These are phyloP conservation scores for Pascua sp. DNA, from an alignment of 1,284 basidiomycete genomes.

Conservation along the genomic window DNA sequence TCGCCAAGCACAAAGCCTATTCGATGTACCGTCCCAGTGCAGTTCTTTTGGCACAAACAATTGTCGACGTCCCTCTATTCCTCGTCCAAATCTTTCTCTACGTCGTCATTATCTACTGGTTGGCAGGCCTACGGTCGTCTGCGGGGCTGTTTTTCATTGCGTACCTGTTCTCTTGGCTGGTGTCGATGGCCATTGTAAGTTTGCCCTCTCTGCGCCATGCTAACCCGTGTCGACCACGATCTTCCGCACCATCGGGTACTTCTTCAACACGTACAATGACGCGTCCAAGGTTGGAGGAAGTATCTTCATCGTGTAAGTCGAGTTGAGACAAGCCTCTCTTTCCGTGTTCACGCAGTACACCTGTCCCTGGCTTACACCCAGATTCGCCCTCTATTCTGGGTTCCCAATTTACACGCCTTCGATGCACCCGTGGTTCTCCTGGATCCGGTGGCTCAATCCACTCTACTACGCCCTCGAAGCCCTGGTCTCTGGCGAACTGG, in stretches of 20 bases:
- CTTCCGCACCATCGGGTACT: conserved; percentile 43
- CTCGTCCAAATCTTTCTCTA: conserved; percentile 47
- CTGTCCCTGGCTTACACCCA: conserved; percentile 1
- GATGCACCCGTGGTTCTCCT: conserved; percentile 37
- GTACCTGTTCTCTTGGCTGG: conserved; percentile 31
- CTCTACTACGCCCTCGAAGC: conserved; percentile 39
- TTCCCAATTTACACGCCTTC: conserved; percentile 40
- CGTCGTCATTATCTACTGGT: conserved; percentile 46
- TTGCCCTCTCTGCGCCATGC: too few relatives aligned
- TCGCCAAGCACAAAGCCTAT: conserved; percentile 55
- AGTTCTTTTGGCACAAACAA: conserved; percentile 60
- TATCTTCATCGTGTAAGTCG: conserved; percentile 27
- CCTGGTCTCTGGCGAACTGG: conserved; percentile 51
- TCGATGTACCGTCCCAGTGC: conserved; percentile 50
- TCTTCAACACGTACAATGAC: conserved; percentile 40
- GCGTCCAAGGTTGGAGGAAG: conserved; percentile 44
- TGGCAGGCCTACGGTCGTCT: conserved; percentile 29
- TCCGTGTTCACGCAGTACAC: background rate
- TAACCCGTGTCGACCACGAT: conserved; percentile 26
- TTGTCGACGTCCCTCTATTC: conserved; percentile 56
- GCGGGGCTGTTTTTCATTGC: conserved; percentile 46
- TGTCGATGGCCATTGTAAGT: conserved; percentile 20
- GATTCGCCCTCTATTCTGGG: conserved; percentile 33
- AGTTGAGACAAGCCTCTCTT: background rate
- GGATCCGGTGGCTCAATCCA: conserved; percentile 31